Evolutionary conservation across 2,329 filamentous ascomycete species (phyloP).

Genomic region (Colletotrichum graminicola): DNA sequence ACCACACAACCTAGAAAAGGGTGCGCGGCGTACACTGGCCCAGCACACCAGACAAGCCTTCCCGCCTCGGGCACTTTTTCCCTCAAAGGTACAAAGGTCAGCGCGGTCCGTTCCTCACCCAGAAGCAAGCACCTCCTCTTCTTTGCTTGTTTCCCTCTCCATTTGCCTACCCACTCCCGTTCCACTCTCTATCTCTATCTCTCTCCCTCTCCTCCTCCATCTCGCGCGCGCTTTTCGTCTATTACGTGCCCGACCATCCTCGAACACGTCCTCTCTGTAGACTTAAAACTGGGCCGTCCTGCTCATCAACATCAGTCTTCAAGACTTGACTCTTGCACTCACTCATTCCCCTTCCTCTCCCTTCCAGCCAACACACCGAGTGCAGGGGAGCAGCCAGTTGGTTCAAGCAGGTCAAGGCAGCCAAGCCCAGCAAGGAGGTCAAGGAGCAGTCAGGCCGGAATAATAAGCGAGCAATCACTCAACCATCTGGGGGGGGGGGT

Average conservation of each 20-base stretch:
- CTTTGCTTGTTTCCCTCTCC: conserved; percentile 1
- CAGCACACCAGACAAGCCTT: conserved; percentile 27
- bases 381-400: conserved; percentile 12
- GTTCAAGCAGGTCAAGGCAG: conserved; percentile 13
- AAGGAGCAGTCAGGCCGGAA: conserved; percentile 8
- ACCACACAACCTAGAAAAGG: conserved; percentile 12
- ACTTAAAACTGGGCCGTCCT: neutral
- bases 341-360: neutral
- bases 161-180: neutral
- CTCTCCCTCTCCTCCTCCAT: neutral
- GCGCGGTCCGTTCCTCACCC: conserved; percentile 27
- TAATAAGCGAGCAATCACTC: conserved; percentile 25
- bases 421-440: conserved; percentile 17
- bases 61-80: conserved; percentile 12
- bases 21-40: conserved; percentile 8
- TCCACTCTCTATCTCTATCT: neutral
- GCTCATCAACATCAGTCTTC: neutral
- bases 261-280: neutral
- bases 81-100: conserved; percentile 21
- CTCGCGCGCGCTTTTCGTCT: neutral
- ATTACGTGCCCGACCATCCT: neutral
- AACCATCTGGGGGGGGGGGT: conserved; percentile 10
- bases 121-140: conserved; percentile 25
- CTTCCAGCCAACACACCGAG: neutral
- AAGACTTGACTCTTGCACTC: neutral